Evolutionary conservation across 805 yeast species (phyloP).

Genomic region (Suhomyces emberorum): DNA sequence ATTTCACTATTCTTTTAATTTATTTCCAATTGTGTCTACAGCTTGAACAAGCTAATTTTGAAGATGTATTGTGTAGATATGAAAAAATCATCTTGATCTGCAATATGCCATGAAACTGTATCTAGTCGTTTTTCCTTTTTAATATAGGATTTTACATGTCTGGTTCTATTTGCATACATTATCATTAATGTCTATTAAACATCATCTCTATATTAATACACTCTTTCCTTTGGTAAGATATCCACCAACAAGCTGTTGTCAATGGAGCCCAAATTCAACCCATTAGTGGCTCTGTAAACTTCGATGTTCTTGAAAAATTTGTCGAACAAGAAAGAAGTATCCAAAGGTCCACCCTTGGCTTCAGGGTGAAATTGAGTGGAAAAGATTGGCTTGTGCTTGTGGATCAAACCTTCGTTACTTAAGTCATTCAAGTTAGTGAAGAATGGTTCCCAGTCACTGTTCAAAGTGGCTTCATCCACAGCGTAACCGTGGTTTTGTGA

Average conservation of each 20-base stretch:
- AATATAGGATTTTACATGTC: too few species aligned
- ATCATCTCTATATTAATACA: constrained; percentile 28
- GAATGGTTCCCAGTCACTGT: constrained; percentile 77
- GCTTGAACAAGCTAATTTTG: too few species aligned
- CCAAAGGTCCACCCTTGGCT: constrained; percentile 98
- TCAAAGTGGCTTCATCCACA: constrained; percentile 77
- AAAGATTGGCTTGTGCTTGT: constrained; percentile 80
- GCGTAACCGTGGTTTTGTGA: constrained; percentile 99
- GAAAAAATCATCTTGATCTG: too few species aligned
- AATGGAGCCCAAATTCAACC: constrained; percentile 42
- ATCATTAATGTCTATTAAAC: not conserved
- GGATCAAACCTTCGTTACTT: constrained; percentile 97
- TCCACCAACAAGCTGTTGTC: constrained; percentile 53
- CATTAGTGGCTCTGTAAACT: constrained; percentile 42
- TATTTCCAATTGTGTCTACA: too few species aligned
- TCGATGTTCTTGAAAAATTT: constrained; percentile 73
- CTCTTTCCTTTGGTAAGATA: constrained; percentile 65
- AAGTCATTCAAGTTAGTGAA: constrained; percentile 92
- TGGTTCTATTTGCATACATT: too few species aligned
- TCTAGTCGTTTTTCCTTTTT: too few species aligned
- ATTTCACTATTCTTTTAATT: too few species aligned
- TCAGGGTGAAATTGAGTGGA: constrained; percentile 99
- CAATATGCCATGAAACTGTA: too few species aligned
- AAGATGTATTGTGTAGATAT: too few species aligned
- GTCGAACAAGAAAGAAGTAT: constrained; percentile 87